These are phyloP conservation scores for Halenospora varia DNA, from an alignment of 495 filamentous ascomycete species.

Conservation along the genomic window DNA sequence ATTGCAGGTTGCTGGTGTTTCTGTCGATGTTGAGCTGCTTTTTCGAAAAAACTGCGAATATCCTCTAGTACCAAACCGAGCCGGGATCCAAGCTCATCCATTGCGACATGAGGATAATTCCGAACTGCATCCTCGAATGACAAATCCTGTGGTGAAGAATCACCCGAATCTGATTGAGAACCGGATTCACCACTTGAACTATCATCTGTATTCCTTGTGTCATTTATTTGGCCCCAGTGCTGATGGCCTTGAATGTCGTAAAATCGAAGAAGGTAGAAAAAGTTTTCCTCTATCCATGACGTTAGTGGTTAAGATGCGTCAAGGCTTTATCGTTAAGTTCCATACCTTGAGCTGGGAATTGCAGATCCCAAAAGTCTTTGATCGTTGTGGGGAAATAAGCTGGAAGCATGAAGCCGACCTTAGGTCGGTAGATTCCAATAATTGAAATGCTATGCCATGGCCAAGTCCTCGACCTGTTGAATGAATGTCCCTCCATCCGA, in stretches of 20 bases:
- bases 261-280: slow-evolving; percentile 1
- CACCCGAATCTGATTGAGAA: background rate
- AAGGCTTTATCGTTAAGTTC: background rate
- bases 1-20: background rate
- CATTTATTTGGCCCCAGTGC: background rate
- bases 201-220: background rate
- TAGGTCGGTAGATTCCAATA: background rate
- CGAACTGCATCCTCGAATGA: slow-evolving; percentile 2
- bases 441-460: background rate
- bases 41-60: background rate
- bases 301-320: background rate
- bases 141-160: background rate
- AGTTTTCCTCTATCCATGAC: background rate
- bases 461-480: background rate
- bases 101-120: background rate
- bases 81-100: background rate
- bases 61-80: background rate
- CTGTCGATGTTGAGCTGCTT: background rate
- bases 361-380: slow-evolving; percentile 2
- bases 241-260: slow-evolving; percentile 3
- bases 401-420: background rate
- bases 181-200: background rate
- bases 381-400: background rate
- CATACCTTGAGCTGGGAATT: background rate
- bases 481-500: background rate